phyloP scores from a whole-genome alignment of 1,139 yeast genomes.

The Scheffersomyces insectosa region DNA sequence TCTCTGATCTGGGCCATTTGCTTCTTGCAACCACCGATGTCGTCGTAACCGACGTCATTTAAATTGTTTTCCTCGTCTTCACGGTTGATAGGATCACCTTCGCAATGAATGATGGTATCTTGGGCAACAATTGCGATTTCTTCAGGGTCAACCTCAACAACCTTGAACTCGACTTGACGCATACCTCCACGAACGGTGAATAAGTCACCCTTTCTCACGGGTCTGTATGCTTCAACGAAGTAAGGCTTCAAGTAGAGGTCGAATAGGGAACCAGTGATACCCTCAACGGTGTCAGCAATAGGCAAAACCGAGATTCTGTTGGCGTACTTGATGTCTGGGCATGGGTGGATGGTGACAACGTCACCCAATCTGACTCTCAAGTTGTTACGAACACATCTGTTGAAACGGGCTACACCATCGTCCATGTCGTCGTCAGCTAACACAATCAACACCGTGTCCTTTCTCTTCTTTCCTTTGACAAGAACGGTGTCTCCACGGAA shows the following conservation, averaged over 20 bases:
- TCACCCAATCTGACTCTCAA: constrained; percentile 94
- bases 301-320: constrained; percentile 93
- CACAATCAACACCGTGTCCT: constrained; percentile 95
- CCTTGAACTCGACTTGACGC: constrained; percentile 99
- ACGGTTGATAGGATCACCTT: constrained; percentile 98
- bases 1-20: constrained; percentile 99
- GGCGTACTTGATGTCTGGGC: constrained; percentile 97
- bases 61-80: constrained; percentile 97
- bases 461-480: constrained; percentile 97
- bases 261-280: constrained; percentile 94
- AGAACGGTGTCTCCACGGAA: constrained; percentile 98
- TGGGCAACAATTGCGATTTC: constrained; percentile 98
- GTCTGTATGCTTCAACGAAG: constrained; percentile 98
- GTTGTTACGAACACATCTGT: constrained; percentile 95
- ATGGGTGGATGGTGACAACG: constrained; percentile 85
- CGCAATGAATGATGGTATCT: constrained; percentile 97
- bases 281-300: constrained; percentile 97
- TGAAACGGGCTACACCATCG: constrained; percentile 91
- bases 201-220: constrained; percentile 96
- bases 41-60: constrained; percentile 98
- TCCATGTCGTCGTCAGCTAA: constrained; percentile 96
- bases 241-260: constrained; percentile 97
- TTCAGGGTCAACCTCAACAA: constrained; percentile 96
- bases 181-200: constrained; percentile 96
- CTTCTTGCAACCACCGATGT: constrained; percentile 97